Percentiles rank a stretch among this genome's conserved stretches.
phyloP scores from a whole-genome alignment of 1,284 basidiomycete genomes.

The Exobasidium rhododendri region DNA sequence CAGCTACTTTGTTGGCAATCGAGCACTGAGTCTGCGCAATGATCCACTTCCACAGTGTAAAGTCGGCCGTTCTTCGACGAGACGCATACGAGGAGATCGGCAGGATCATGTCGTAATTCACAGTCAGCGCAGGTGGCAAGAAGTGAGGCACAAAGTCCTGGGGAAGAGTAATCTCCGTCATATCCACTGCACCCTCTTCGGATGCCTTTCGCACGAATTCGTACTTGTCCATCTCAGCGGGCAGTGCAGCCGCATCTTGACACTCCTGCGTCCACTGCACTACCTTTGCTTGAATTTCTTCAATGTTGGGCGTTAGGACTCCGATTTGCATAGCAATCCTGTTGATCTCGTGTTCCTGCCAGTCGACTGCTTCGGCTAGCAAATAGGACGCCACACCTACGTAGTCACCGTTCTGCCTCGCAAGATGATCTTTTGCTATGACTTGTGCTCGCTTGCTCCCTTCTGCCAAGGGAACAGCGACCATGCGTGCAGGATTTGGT shows the following conservation, averaged over 20 bases:
- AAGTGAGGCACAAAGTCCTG: conserved; percentile 31
- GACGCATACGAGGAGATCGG: conserved; percentile 29
- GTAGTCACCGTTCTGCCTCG: conserved; percentile 25
- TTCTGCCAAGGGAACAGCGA: conserved; percentile 1
- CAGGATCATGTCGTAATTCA: conserved; percentile 27
- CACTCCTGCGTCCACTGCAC: not conserved
- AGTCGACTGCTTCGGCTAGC: conserved; percentile 17
- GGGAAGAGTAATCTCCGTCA: not conserved
- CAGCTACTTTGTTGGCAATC: conserved; percentile 25
- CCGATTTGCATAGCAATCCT: not conserved
- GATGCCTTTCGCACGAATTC: not conserved
- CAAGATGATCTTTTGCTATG: conserved; percentile 27
- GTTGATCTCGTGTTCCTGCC: conserved; percentile 11
- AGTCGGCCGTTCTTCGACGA: conserved; percentile 11
- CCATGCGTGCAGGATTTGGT: conserved; percentile 25
- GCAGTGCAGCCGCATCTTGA: not conserved
- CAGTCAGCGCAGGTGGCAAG: conserved; percentile 30
- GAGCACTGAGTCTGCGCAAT: conserved; percentile 17
- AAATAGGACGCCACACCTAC: conserved; percentile 18
- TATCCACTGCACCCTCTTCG: not conserved
- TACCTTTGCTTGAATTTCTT: not conserved
- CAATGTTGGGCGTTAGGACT: not conserved
- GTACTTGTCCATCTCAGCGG: not conserved
- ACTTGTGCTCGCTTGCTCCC: conserved; percentile 11
- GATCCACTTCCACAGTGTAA: conserved; percentile 18